Percentiles rank a stretch among this genome's conserved stretches.
phyloP scores from a whole-genome alignment of 164 flowering plant genomes.

The Tinospora cordifolia region DNA sequence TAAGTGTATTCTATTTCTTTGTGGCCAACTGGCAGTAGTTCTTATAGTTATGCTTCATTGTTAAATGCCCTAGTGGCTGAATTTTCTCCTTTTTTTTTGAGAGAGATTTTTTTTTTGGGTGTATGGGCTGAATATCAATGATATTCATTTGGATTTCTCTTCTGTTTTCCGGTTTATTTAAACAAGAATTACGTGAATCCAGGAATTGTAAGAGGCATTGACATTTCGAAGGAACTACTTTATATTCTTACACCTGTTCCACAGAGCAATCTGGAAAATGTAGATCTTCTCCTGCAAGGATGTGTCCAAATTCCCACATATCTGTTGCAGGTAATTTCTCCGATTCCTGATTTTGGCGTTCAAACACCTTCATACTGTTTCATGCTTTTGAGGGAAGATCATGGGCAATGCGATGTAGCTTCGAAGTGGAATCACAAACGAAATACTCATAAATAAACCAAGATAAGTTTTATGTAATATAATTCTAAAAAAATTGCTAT shows the following conservation, averaged over 20 bases:
- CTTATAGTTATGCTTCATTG: background rate
- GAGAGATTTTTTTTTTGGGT: background rate
- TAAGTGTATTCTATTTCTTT: background rate
- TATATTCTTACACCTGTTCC: constrained; percentile 88
- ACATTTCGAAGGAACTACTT: constrained; percentile 40
- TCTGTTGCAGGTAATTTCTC: constrained; percentile 62
- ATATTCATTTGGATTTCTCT: background rate
- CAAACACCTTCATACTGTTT: background rate
- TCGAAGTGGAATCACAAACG: too few species aligned
- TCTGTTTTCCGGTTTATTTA: background rate
- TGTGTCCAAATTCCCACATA: constrained; percentile 62
- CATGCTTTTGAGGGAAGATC: background rate
- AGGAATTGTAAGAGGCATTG: constrained; percentile 87
- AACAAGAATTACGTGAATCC: constrained; percentile 18
- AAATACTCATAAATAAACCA: too few species aligned
- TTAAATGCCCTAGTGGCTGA: background rate
- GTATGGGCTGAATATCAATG: background rate
- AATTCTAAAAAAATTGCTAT: too few species aligned
- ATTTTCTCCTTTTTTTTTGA: background rate
- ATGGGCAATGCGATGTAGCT: too few species aligned
- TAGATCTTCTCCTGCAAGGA: constrained; percentile 76
- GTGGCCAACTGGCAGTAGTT: background rate
- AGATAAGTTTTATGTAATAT: too few species aligned
- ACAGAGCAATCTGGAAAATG: constrained; percentile 49
- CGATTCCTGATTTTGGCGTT: background rate